These are phyloP conservation scores for Lizanozyma gosingica DNA, from an alignment of 1,139 yeast genomes.

Conservation along the genomic window DNA sequence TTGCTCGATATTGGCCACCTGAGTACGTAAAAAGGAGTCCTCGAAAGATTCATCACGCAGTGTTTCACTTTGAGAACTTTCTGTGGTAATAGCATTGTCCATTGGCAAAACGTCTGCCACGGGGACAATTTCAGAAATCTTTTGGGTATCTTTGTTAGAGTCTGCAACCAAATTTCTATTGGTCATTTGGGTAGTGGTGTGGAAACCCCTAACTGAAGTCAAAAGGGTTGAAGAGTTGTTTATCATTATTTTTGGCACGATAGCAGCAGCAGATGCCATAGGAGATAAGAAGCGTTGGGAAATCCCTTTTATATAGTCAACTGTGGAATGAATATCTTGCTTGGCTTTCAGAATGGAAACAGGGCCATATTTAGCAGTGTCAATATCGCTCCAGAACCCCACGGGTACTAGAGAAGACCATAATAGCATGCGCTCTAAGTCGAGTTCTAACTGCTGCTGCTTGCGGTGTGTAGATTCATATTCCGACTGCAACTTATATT, in stretches of 20 bases:
- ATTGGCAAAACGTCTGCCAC: background rate
- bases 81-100: background rate
- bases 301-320: slow-evolving; percentile 15
- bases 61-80: background rate
- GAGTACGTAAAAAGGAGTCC: slow-evolving; percentile 15
- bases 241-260: too few species aligned
- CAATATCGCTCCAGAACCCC: slow-evolving; percentile 1
- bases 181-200: background rate
- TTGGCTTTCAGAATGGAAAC: slow-evolving; percentile 24
- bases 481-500: background rate
- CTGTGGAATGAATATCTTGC: slow-evolving; percentile 18
- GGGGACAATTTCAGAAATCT: background rate
- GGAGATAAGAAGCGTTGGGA: slow-evolving; percentile 15
- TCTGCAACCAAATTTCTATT: background rate
- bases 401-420: too few species aligned
- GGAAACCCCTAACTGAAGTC: background rate
- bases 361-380: slow-evolving; percentile 9
- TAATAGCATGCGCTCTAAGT: too few species aligned
- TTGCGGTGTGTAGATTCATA: background rate
- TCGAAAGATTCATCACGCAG: slow-evolving; percentile 16
- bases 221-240: background rate
- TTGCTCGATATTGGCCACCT: slow-evolving; percentile 13
- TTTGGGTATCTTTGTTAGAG: background rate
- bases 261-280: too few species aligned
- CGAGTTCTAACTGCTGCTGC: slow-evolving; percentile 1